These are phyloP conservation scores for Geosmithia putterillii DNA, from an alignment of 2,329 filamentous ascomycete genomes.

Conservation along the genomic window DNA sequence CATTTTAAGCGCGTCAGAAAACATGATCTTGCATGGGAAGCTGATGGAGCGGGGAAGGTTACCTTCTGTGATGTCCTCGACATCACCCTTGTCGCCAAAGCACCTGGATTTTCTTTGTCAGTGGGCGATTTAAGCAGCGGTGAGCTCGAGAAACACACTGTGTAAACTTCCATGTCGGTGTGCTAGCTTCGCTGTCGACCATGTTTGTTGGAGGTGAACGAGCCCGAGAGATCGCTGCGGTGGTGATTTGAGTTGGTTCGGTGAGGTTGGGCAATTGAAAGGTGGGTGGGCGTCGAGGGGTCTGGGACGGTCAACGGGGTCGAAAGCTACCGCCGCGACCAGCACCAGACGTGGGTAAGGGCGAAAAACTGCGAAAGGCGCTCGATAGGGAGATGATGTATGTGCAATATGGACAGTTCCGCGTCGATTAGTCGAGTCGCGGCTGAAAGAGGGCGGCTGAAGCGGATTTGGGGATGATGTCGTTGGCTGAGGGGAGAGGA, in stretches of 20 bases:
- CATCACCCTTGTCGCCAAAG: slow-evolving; percentile 98
- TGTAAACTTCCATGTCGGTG: slow-evolving; percentile 99
- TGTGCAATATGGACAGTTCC: not conserved
- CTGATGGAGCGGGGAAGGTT: slow-evolving; percentile 12
- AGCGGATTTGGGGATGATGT: slow-evolving; percentile 12
- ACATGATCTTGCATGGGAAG: not conserved
- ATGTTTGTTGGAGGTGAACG: slow-evolving; percentile 47
- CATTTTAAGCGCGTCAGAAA: slow-evolving; percentile 12
- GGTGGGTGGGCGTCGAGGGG: not conserved
- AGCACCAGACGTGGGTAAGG: not conserved
- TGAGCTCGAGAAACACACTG: slow-evolving; percentile 53
- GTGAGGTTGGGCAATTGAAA: not conserved
- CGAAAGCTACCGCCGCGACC: not conserved
- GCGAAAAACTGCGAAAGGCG: not conserved
- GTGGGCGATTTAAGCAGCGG: slow-evolving; percentile 1
- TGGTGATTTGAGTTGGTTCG: not conserved
- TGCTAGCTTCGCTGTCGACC: slow-evolving; percentile 90
- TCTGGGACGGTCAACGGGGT: not conserved
- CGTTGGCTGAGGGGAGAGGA: slow-evolving; percentile 7
- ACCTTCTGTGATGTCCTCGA: slow-evolving; percentile 98
- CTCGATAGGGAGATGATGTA: not conserved
- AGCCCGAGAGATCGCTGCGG: not conserved
- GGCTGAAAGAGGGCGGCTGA: slow-evolving; percentile 1
- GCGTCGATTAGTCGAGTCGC: not conserved
- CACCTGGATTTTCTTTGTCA: slow-evolving; percentile 47